Base-by-base conservation (phyloP, 2,329 filamentous ascomycete genomes). In the Fusarium nurragi region DNA sequence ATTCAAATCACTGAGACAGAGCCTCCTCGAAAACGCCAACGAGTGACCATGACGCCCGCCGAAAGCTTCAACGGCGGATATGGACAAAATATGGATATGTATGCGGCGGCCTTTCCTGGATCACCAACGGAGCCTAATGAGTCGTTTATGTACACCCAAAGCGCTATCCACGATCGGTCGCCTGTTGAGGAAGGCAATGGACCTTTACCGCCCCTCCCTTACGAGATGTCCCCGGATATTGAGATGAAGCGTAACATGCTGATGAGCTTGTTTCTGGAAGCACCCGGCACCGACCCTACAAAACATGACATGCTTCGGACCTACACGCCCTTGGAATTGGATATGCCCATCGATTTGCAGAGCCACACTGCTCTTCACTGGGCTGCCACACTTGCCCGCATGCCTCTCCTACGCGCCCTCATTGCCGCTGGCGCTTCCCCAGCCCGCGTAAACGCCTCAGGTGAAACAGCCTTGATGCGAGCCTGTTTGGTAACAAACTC, bases 401-500 rank as follows among this genome's bases (percentile, higher is more conserved):
- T 97, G 75, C 86, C 91, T 2, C 83, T 99, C 7, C 82, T 98
- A 54, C 88, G 91, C 51, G 86, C 94, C 0, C 83, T 99, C 12
- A 91, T 98, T 53, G 84, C 88, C 6, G 90, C 90, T 43, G 95
- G 95, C 2, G 94, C 94, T 2, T 97, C 90, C 68, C 93, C 97
- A 43, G 92, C 90, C 74, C 87, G 95, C 26, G 90, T 97, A 2
- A 99, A 98, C 72, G 88, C 89, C 22, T 90, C 90, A 2, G 95
- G 95, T 14, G 94, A 98, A 77, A 97, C 94, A 1, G 92, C 95
- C 0, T 79, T 99, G 39, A 97, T 98, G 85, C 90, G 94, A 60
- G 93, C 95, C 4, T 95, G 94, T 58, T 87, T 92, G 1, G 95
- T 97, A 12, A 96, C 94, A 52, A 99, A 99, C 74, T 97, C 95